A percentile compares a stretch with the other conserved stretches of the same genome.
These are phyloP conservation scores for Daldinia decipiens DNA, from an alignment of 495 filamentous ascomycete species.

Conservation along the genomic window DNA sequence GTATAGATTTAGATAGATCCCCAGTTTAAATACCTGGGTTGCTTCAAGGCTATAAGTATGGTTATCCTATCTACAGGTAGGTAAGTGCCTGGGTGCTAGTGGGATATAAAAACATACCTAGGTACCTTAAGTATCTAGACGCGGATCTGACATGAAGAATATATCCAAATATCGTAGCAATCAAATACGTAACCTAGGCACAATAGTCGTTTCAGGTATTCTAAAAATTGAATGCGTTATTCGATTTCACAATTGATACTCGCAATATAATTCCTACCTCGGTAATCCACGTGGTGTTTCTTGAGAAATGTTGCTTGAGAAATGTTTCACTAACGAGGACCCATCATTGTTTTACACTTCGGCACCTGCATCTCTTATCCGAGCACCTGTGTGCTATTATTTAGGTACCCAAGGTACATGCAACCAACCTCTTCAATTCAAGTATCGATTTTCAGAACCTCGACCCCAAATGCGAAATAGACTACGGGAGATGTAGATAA, in stretches of 20 bases:
- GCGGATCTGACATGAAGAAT: too few species aligned
- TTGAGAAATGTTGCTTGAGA: constrained; percentile 11
- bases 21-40: too few species aligned
- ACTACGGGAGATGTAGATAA: not conserved
- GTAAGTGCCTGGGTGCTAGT: too few species aligned
- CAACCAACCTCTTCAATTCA: not conserved
- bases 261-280: constrained; percentile 19
- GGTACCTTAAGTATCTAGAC: too few species aligned
- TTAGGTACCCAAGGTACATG: constrained; percentile 4
- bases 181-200: not conserved
- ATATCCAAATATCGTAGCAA: not conserved
- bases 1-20: too few species aligned
- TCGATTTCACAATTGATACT: not conserved
- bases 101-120: too few species aligned
- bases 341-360: constrained; percentile 8
- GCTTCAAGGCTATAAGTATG: too few species aligned
- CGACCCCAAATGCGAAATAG: not conserved
- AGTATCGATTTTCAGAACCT: not conserved
- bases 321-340: constrained; percentile 17
- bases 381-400: not conserved
- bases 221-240: not conserved
- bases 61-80: too few species aligned
- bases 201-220: not conserved
- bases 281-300: constrained; percentile 30
- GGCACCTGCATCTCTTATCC: not conserved